Evolutionary conservation across 1,139 yeast genomes (phyloP).

Genomic region (Pichia sp.): DNA sequence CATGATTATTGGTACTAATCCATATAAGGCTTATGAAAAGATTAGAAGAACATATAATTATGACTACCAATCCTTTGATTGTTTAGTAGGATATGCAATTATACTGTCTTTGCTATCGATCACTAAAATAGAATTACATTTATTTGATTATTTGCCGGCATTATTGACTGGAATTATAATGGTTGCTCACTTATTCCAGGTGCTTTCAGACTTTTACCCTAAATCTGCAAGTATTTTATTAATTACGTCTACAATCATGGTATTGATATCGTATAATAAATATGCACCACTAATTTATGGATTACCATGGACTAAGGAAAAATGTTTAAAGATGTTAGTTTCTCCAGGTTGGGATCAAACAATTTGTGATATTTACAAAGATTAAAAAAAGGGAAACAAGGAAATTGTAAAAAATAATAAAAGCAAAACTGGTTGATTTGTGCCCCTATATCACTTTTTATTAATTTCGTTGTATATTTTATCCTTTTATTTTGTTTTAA

Average conservation of each 20-base stretch:
- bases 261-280: conserved; percentile 35
- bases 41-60: conserved; percentile 9
- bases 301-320: conserved; percentile 41
- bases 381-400: no score
- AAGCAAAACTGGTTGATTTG: no score
- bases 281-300: conserved; percentile 46
- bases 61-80: conserved; percentile 21
- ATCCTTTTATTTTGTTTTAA: no score
- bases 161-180: conserved; percentile 52
- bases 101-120: conserved; percentile 51
- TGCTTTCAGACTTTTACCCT: conserved; percentile 27
- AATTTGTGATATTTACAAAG: conserved; percentile 9
- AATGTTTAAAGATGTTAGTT: conserved; percentile 30
- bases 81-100: conserved; percentile 46
- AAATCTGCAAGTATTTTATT: conserved; percentile 31
- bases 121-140: conserved; percentile 49
- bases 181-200: conserved; percentile 41
- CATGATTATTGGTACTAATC: conserved; percentile 21
- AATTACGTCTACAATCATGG: conserved; percentile 27
- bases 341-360: conserved; percentile 17
- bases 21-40: conserved; percentile 9
- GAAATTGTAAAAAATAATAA: no score
- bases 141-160: conserved; percentile 57
- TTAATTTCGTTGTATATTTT: neutral
- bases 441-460: no score